These are phyloP conservation scores for Saccharomycopsis hybrid DNA, from an alignment of 1,139 yeast species.

Conservation along the genomic window DNA sequence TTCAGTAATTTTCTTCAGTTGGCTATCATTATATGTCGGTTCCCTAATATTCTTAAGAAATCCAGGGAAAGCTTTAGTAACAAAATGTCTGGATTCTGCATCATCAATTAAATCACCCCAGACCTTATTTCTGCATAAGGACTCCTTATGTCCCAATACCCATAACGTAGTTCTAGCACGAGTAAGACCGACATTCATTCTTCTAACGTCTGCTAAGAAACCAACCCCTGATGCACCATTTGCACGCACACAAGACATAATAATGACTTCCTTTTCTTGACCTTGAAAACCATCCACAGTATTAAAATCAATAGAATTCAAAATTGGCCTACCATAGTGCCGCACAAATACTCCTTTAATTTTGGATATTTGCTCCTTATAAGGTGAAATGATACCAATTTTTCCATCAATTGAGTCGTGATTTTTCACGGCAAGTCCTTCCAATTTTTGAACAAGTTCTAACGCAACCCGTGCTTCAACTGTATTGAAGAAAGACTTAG, in stretches of 20 bases:
- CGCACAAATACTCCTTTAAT: constrained; percentile 51
- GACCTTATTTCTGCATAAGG: constrained; percentile 54
- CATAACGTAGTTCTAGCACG: constrained; percentile 90
- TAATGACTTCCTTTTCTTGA: constrained; percentile 90
- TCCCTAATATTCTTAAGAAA: constrained; percentile 6
- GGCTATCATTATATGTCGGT: neutral
- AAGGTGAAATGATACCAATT: constrained; percentile 91
- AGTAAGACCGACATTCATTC: constrained; percentile 94
- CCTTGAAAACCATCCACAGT: constrained; percentile 99
- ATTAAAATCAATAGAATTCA: constrained; percentile 73
- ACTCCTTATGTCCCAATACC: constrained; percentile 75
- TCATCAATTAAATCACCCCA: constrained; percentile 65
- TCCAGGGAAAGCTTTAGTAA: constrained; percentile 14
- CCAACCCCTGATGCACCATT: constrained; percentile 63
- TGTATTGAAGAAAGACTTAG: constrained; percentile 64
- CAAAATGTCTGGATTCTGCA: constrained; percentile 45
- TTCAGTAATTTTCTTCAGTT: neutral
- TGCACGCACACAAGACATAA: constrained; percentile 93
- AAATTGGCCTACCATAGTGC: constrained; percentile 56
- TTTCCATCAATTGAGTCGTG: constrained; percentile 50
- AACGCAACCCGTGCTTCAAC: constrained; percentile 70
- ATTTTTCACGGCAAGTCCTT: constrained; percentile 40
- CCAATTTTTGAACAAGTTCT: constrained; percentile 56
- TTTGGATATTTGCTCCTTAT: constrained; percentile 73
- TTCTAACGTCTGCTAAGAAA: constrained; percentile 78